phyloP scores from a whole-genome alignment of 2,329 filamentous ascomycete genomes.

The Venturia nashicola region DNA sequence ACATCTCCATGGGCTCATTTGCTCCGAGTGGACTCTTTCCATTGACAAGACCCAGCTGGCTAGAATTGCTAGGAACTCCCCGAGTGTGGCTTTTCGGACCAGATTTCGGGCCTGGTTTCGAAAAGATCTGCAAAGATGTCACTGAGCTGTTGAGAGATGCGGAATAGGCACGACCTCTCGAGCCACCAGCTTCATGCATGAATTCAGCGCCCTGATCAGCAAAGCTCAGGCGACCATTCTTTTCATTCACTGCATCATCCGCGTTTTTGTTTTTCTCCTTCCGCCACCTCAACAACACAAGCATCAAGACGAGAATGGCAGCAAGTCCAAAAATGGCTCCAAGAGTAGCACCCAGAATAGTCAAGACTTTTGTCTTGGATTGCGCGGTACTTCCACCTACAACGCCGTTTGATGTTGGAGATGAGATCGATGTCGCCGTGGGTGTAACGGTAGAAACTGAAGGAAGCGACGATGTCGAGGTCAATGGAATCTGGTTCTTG shows the following conservation, averaged over 20 bases:
- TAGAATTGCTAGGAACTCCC: slow-evolving; percentile 40
- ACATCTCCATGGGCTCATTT: slow-evolving; percentile 31
- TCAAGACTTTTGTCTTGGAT: slow-evolving; percentile 35
- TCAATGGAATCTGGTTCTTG: slow-evolving; percentile 22
- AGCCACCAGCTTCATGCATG: slow-evolving; percentile 38
- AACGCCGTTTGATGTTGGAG: slow-evolving; percentile 24
- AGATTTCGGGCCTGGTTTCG: slow-evolving; percentile 15
- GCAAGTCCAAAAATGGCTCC: slow-evolving; percentile 69
- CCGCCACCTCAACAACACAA: slow-evolving; percentile 54
- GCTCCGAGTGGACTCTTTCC: slow-evolving; percentile 34
- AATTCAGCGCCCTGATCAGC: slow-evolving; percentile 38
- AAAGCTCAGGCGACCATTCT: slow-evolving; percentile 34
- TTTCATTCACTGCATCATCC: slow-evolving; percentile 44
- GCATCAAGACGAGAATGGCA: slow-evolving; percentile 55
- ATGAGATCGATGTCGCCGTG: slow-evolving; percentile 21
- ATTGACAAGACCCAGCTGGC: slow-evolving; percentile 47
- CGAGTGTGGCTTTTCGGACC: slow-evolving; percentile 29
- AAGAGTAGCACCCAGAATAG: slow-evolving; percentile 69
- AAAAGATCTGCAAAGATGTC: slow-evolving; percentile 26
- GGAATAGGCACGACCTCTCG: slow-evolving; percentile 16
- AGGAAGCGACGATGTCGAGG: slow-evolving; percentile 16
- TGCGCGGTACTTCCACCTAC: slow-evolving; percentile 18
- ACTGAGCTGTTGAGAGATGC: slow-evolving; percentile 22
- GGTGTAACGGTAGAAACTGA: slow-evolving; percentile 15
- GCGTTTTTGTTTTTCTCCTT: slow-evolving; percentile 45